Evolutionary conservation across 371 early-diverging fungal genomes (phyloP).

Genomic region (Rhizopus microsporus): DNA sequence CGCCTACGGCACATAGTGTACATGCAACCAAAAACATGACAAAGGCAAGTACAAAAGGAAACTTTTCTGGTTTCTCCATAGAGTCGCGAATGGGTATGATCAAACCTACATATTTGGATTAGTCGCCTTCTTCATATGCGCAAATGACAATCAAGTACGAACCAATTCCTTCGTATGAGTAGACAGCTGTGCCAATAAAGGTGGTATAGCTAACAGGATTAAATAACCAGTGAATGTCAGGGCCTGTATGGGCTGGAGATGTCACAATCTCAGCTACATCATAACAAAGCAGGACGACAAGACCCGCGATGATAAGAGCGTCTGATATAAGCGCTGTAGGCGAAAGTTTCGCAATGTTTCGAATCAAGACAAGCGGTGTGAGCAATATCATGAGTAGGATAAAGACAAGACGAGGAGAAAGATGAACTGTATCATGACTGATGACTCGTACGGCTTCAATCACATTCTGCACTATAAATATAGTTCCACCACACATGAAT

Average conservation of each 20-base stretch:
- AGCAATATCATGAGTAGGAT: constrained; percentile 26
- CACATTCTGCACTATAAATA: constrained; percentile 82
- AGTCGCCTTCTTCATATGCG: neutral
- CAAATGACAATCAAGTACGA: neutral
- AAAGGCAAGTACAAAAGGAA: constrained; percentile 69
- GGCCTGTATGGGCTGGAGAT: constrained; percentile 31
- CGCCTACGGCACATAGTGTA: constrained; percentile 75
- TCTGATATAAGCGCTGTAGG: constrained; percentile 87
- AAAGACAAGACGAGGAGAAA: constrained; percentile 30
- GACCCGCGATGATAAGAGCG: constrained; percentile 81
- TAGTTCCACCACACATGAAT: constrained; percentile 86
- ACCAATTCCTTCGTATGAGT: constrained; percentile 88
- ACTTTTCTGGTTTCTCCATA: constrained; percentile 82
- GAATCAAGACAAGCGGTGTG: constrained; percentile 80
- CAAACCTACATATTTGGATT: constrained; percentile 54
- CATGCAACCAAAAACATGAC: constrained; percentile 72
- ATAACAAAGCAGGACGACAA: constrained; percentile 42
- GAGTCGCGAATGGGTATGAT: constrained; percentile 89
- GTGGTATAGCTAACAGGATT: constrained; percentile 67
- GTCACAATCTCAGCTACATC: constrained; percentile 33
- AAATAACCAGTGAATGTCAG: constrained; percentile 42
- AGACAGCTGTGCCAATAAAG: constrained; percentile 92
- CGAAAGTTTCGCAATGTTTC: constrained; percentile 84
- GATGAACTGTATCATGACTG: constrained; percentile 53
- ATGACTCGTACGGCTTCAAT: constrained; percentile 66